Base-by-base conservation (phyloP, 2,329 filamentous ascomycete genomes). In the Aspergillus udagawae region DNA sequence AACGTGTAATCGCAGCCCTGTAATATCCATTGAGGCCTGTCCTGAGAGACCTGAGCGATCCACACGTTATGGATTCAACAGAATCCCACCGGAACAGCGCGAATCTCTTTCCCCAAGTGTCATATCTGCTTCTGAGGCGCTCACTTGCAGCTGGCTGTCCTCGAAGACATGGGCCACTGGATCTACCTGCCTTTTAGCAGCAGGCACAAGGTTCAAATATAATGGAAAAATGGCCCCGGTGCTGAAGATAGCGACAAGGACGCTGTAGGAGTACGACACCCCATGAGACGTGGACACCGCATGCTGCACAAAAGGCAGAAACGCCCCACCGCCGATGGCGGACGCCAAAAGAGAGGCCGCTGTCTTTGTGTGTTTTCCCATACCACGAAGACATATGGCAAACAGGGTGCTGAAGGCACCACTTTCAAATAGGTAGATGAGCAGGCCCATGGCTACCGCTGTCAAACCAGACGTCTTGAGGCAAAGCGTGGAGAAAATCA, bases 381-480 rank as follows among this genome's bases (percentile, higher is more conserved):
- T 76, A 7, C 84, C 84, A 21, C 84, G 82, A 8, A 87, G 74
- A 2, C 77, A 74, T 59, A 84, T 82, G 12, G 82, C 82, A 61
- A 82, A 87, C 54, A 85, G 82, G 51, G 84, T 79, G 44, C 80
- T 77, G 70, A 86, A 87, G 1, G 82, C 73, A 3, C 84, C 83
- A 8, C 83, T 83, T 70, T 86, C 82, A 61, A 85, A 85, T 60
- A 86, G 80, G 66, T 81, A 84, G 49, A 83, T 64, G 60, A 86
- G 71, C 53, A 83, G 72, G 12, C 79, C 70, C 66, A 82, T 76
- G 1, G 76, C 74, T 2, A 82, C 73, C 4, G 77, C 80, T 0
- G 74, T 67, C 4, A 72, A 63, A 8, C 79, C 80, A 2, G 70
- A 67, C 1, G 77, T 72, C 56, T 77, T 75, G 77, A 84, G 85